Evolutionary conservation across 2,329 filamentous ascomycete species (phyloP), one percentile per base, ranked within the genome.

Genomic region (Fusarium foetens): DNA sequence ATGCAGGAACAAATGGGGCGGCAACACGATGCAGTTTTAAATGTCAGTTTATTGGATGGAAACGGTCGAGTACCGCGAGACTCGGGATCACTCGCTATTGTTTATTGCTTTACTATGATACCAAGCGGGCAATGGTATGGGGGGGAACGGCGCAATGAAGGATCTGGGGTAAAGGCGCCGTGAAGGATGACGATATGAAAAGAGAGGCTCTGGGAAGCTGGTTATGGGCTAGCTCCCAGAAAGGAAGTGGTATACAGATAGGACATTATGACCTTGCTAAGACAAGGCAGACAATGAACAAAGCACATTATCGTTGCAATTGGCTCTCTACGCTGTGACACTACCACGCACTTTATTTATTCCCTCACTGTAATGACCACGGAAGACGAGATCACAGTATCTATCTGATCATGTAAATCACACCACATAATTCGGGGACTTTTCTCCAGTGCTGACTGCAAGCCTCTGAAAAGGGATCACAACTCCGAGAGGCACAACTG

Each of bases 171-270:
- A 52, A 43, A 51, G 58, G 67, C 59, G 66, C 59, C 60, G 65
- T 60, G 52, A 46, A 59, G 48, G 59, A 70, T 62, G 59, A 66
- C 53, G 63, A 61, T 51, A 68, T 60, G 68, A 75, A 69, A 68
- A 58, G 66, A 63, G 63, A 71, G 70, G 77, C 75, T 79, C 77
- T 75, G 71, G 77, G 73, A 78, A 78, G 70, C 70, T 74, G 75
- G 63, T 36, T 62, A 77, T 71, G 73, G 77, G 76, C 75, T 74
- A 79, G 77, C 68, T 78, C 75, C 76, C 58, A 58, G 60, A 59
- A 48, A 58, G 63, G 62, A 66, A 41, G 62, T 39, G 55, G 41
- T 33, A 66, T 43, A 60, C 63, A 58, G 48, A 67, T 68, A 66
- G 57, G 58, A 71, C 55, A 68, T 53, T 39, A 63, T n/a, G 36